Evolutionary conservation across 257 asterid species (phyloP), one percentile per base, ranked within the genome.

Genomic region (Solanum lignicaule): DNA sequence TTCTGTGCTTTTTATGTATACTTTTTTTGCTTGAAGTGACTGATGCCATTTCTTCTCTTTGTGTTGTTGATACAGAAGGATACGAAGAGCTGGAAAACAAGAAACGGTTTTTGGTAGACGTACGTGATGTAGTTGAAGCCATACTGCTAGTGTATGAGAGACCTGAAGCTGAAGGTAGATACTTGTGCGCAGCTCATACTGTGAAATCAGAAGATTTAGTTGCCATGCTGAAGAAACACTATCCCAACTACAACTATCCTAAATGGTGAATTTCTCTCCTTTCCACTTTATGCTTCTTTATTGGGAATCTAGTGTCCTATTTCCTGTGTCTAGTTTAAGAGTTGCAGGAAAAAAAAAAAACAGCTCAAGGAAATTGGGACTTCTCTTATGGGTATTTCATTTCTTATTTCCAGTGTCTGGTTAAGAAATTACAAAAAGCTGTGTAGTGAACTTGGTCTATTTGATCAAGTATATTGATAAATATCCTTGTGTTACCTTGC

Each of bases 131-230:
- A 60, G 95, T 93, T 66, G 95, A 89, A 86, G 92, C 95, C 15
- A 85, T 95, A 25, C 88, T 92, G 71, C 86, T 96, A 71, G 91
- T 91, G 4, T 95, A 94, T 35, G 97, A 94, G 93, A 91, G 60
- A 55, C 90, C 92, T 3, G 94, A 94, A 85, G 95, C 98, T 69
- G 91, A 93, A 90, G 98, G 98, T 29, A 91, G 98, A 89, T 96
- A 95, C 92, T 79, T 93, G 83, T 95, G 98, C 90, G n/a, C 81
- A 2, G 90, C 95, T 68, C 94, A 93, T 88, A 14, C 25, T 3
- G 25, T 89, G 84, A 85, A 46, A 35, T 27, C 86, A 62, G 90
- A 84, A 58, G 95, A 91, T 18, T 3, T 95, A 88, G 94, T 94
- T 88, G 93, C 89, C 84, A 90, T 73, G 33, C 69, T 94, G 74